These are phyloP conservation scores for Stylonectria norvegica DNA, from an alignment of 2,329 filamentous ascomycete genomes.

Conservation along the genomic window DNA sequence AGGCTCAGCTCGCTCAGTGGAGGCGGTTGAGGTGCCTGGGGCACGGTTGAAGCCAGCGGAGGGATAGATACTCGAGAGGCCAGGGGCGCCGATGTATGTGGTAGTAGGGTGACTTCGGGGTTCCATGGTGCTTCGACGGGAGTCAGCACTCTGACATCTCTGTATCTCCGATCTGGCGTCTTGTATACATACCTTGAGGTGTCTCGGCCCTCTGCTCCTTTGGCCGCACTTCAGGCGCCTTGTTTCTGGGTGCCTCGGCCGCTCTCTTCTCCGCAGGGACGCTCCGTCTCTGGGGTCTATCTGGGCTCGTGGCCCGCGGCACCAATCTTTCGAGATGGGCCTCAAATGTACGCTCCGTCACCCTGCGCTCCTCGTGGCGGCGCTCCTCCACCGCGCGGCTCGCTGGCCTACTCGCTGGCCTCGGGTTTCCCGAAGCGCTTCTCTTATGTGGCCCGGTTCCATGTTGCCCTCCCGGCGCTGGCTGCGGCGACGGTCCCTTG, in stretches of 20 bases:
- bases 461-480: constrained; percentile 32
- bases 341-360: constrained; percentile 54
- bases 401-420: constrained; percentile 44
- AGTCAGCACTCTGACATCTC: no score
- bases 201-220: constrained; percentile 47
- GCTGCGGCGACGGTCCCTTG: constrained; percentile 35
- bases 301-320: constrained; percentile 56
- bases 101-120: constrained; percentile 71
- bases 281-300: constrained; percentile 46
- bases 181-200: constrained; percentile 43
- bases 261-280: constrained; percentile 34
- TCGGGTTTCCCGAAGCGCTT: constrained; percentile 54
- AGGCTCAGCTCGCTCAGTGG: constrained; percentile 70
- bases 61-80: constrained; percentile 62
- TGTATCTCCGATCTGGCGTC: neutral
- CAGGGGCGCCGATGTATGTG: constrained; percentile 66
- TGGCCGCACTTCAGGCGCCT: constrained; percentile 42
- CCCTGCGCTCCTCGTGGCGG: constrained; percentile 50
- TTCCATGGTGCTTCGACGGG: constrained; percentile 59
- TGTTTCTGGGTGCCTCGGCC: constrained; percentile 39
- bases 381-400: constrained; percentile 41
- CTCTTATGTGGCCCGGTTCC: constrained; percentile 51
- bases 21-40: constrained; percentile 64
- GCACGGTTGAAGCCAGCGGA: constrained; percentile 73
- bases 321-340: constrained; percentile 62